Conservation (phyloP, 768 basidiomycete genomes). For the Panaeolus cyanescens region DNA sequence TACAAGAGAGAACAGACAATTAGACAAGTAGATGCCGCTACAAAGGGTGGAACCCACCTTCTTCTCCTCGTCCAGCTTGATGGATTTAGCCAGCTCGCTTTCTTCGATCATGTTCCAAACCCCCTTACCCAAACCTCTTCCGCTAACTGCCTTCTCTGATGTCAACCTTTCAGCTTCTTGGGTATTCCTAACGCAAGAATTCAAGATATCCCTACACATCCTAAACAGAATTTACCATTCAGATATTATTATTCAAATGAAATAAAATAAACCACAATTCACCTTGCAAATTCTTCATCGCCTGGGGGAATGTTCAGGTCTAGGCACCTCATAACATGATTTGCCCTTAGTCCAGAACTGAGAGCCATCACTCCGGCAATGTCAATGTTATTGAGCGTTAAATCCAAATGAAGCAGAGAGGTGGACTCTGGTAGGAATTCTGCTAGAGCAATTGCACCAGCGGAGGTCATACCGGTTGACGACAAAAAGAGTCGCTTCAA, state of each 20-base stretch:
- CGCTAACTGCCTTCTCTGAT: conserved; percentile 33
- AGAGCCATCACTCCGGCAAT: conserved; percentile 94
- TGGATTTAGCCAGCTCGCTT: conserved; percentile 75
- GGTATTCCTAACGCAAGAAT: conserved; percentile 90
- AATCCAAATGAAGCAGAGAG: conserved; percentile 87
- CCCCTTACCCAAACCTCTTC: conserved; percentile 63
- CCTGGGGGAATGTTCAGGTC: conserved; percentile 91
- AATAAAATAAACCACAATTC: conserved; percentile 16
- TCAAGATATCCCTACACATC: conserved; percentile 88
- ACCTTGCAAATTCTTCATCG: conserved; percentile 79
- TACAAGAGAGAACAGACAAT: conserved; percentile 2
- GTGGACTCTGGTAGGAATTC: conserved; percentile 94
- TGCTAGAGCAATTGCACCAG: conserved; percentile 91
- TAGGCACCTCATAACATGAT: conserved; percentile 86
- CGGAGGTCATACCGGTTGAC: conserved; percentile 74
- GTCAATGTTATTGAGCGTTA: conserved; percentile 82
- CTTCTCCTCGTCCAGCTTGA: conserved; percentile 59
- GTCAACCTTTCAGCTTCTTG: conserved; percentile 69
- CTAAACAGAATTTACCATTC: conserved; percentile 30
- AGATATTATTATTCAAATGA: conserved; percentile 7
- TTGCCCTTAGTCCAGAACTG: conserved; percentile 80
- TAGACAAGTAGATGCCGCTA: not conserved
- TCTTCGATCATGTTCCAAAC: conserved; percentile 88
- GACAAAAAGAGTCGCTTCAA: conserved; percentile 93
- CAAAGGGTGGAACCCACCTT: conserved; percentile 34